phyloP scores from a whole-genome alignment of 2,329 filamentous ascomycete genomes.

The Colletotrichum brevisporum region DNA sequence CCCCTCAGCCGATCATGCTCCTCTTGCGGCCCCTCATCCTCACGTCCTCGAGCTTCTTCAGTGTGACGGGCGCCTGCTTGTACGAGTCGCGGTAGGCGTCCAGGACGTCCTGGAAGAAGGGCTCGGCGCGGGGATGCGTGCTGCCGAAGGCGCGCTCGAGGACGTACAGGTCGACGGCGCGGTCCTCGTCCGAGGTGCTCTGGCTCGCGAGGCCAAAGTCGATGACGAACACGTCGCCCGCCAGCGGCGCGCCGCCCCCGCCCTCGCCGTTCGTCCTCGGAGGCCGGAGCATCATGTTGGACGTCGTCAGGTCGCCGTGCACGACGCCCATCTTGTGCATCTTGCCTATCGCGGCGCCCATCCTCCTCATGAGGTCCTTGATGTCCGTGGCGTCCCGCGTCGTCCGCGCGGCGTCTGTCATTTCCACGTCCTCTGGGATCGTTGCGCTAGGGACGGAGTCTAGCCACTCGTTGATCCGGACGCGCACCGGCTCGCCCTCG shows the following conservation, averaged over 20 bases:
- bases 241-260: conserved; percentile 51
- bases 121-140: conserved; percentile 90
- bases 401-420: conserved; percentile 45
- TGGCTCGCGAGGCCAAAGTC: conserved; percentile 93
- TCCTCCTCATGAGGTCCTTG: conserved; percentile 74
- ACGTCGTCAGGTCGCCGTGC: conserved; percentile 96
- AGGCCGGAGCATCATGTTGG: conserved; percentile 89
- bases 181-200: conserved; percentile 87
- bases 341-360: conserved; percentile 79
- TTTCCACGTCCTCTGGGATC: conserved; percentile 45
- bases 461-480: conserved; percentile 79
- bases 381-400: conserved; percentile 64
- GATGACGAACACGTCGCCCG: conserved; percentile 88
- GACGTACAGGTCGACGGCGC: conserved; percentile 96
- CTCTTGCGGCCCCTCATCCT: conserved; percentile 94
- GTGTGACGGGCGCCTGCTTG: conserved; percentile 79
- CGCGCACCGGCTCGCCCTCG: conserved; percentile 78
- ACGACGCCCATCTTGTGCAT: conserved; percentile 90
- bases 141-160: conserved; percentile 94
- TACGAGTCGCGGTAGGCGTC: conserved; percentile 80
- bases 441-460: conserved; percentile 45
- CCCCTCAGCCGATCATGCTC: conserved; percentile 87
- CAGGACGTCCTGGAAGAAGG: conserved; percentile 81
- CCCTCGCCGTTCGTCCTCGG: conserved; percentile 40
- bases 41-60: conserved; percentile 91